phyloP scores from a whole-genome alignment of 139 green algal species.

The Raphidocelis subcapitata region DNA sequence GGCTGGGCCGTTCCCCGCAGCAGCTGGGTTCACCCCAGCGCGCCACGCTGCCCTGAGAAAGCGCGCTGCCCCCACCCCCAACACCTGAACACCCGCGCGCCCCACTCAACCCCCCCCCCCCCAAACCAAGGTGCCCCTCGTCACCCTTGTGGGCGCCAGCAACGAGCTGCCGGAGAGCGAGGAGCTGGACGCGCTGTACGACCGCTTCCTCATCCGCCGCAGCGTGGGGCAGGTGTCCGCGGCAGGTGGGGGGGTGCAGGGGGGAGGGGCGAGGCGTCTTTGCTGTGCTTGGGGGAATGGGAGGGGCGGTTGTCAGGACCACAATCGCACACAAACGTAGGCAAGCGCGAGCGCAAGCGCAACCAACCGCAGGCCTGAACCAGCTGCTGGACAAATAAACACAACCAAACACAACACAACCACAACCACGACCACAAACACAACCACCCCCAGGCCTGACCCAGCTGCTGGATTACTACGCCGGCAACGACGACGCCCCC shows the following conservation, averaged over 20 bases:
- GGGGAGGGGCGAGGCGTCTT: neutral
- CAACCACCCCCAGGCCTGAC: constrained; percentile 14
- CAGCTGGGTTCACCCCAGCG: too few species aligned
- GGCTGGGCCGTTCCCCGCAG: neutral
- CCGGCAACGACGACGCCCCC: constrained; percentile 16
- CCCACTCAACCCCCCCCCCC: neutral
- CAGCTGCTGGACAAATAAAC: constrained; percentile 42
- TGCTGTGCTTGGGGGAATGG: too few species aligned
- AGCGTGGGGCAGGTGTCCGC: constrained; percentile 63
- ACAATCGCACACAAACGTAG: too few species aligned
- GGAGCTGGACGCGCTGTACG: constrained; percentile 93
- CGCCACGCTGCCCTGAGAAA: neutral
- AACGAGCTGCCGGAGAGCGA: constrained; percentile 92
- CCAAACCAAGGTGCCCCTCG: constrained; percentile 22
- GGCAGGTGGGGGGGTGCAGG: constrained; percentile 10
- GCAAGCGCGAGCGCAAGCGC: too few species aligned
- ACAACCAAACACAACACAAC: too few species aligned
- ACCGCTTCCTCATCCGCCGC: constrained; percentile 86
- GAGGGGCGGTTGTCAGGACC: too few species aligned
- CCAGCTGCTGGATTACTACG: constrained; percentile 41
- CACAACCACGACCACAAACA: too few species aligned
- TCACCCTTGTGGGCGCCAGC: constrained; percentile 73
- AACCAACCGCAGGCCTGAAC: constrained; percentile 11
- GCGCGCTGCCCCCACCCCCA: too few species aligned
- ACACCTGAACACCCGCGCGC: neutral